phyloP scores from a whole-genome alignment of 2,329 filamentous ascomycete species.

The Nannizziopsis barbatae region DNA sequence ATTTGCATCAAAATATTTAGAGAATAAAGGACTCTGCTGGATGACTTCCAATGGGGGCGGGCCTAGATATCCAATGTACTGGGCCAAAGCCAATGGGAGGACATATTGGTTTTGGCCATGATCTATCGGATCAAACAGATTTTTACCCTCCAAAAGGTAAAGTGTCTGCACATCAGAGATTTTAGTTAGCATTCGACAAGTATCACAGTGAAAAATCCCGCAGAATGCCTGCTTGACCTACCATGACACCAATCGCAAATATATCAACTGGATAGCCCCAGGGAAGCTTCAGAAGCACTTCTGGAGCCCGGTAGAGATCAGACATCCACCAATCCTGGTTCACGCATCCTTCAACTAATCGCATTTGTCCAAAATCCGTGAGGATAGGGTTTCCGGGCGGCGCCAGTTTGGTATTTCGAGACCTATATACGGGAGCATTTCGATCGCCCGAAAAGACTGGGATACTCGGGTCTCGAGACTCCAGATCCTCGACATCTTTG shows the following conservation, averaged over 20 bases:
- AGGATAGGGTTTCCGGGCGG: too few species aligned
- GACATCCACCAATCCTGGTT: constrained; percentile 20
- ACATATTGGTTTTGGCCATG: constrained; percentile 15
- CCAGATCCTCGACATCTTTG: constrained; percentile 13
- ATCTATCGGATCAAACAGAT: constrained; percentile 17
- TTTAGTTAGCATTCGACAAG: too few species aligned
- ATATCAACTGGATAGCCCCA: constrained; percentile 18
- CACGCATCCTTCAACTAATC: constrained; percentile 1
- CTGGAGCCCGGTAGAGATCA: constrained; percentile 19
- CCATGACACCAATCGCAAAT: constrained; percentile 20
- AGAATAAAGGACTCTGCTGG: constrained; percentile 13
- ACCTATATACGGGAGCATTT: not conserved
- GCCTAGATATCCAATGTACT: constrained; percentile 19
- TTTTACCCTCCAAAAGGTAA: constrained; percentile 17
- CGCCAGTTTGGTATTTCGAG: too few species aligned
- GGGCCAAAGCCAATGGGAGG: constrained; percentile 15
- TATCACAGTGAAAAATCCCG: not conserved
- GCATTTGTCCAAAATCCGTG: constrained; percentile 19
- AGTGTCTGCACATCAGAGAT: constrained; percentile 15
- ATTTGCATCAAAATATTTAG: constrained; percentile 11
- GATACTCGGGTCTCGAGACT: constrained; percentile 8
- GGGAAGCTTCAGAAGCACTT: constrained; percentile 17
- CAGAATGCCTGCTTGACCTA: constrained; percentile 5
- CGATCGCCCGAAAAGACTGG: constrained; percentile 8
- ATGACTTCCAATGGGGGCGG: constrained; percentile 15